A percentile compares a stretch with the other conserved stretches of the same genome.
Conservation (phyloP, 1,139 yeast species). For the Geotrichum europaeum region DNA sequence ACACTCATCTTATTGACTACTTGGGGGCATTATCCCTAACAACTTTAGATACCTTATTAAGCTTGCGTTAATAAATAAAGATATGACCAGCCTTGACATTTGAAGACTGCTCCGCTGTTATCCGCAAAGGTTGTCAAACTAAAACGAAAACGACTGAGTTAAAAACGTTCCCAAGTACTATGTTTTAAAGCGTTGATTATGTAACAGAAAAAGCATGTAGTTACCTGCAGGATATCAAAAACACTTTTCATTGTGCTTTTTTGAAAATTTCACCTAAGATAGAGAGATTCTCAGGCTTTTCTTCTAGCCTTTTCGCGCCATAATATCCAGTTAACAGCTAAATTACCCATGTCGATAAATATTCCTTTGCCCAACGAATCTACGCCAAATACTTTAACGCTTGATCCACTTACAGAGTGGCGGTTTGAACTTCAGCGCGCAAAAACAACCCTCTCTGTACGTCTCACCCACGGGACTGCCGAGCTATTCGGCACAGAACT, state of each 20-base stretch:
- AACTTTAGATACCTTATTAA: no score
- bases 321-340: background rate
- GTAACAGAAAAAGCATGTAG: no score
- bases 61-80: no score
- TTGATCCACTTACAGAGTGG: constrained; percentile 17
- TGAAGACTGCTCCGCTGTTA: no score
- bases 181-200: no score
- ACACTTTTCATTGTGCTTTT: background rate
- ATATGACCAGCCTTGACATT: no score
- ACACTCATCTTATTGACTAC: no score
- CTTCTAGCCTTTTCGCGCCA: background rate
- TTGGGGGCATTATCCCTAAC: no score
- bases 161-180: no score
- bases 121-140: no score
- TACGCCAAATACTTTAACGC: background rate
- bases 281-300: background rate
- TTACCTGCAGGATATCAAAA: background rate
- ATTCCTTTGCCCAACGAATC: background rate
- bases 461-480: constrained; percentile 56
- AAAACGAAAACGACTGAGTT: no score
- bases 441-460: constrained; percentile 13
- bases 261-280: background rate
- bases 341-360: background rate
- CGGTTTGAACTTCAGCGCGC: constrained; percentile 16
- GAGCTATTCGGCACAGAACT: constrained; percentile 93